These are phyloP conservation scores for Purshia tridentata DNA, from an alignment of 306 rosid species.

Conservation along the genomic window DNA sequence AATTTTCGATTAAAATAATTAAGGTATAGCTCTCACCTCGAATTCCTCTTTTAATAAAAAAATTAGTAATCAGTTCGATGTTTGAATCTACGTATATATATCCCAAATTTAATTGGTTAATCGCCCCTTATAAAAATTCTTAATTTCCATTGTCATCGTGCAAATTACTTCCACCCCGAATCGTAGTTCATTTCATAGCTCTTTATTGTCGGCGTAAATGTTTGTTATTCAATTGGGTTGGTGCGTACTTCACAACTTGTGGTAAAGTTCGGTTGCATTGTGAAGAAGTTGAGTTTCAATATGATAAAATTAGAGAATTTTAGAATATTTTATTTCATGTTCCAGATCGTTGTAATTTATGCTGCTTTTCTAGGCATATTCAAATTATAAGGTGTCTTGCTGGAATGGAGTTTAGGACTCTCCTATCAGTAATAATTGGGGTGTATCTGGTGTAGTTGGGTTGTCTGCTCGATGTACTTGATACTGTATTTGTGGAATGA, in stretches of 20 bases:
- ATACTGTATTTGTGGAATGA: neutral
- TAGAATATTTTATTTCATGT: neutral
- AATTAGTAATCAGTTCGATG: neutral
- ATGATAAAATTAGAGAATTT: neutral
- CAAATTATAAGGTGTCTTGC: too few species aligned
- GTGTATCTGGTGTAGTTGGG: neutral
- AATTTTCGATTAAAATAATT: neutral
- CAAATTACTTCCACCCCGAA: neutral
- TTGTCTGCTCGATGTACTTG: neutral
- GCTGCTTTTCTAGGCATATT: neutral
- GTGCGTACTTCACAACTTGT: neutral
- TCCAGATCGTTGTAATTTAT: neutral
- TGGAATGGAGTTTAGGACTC: neutral
- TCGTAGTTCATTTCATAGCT: neutral
- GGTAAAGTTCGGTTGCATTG: neutral
- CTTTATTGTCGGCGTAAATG: neutral
- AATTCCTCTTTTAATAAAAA: neutral
- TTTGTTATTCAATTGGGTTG: neutral
- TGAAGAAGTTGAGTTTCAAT: neutral
- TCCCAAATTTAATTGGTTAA: neutral
- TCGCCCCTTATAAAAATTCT: neutral
- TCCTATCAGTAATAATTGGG: neutral
- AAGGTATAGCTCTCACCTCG: neutral
- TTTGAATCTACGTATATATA: neutral
- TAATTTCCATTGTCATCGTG: neutral